phyloP scores from a whole-genome alignment of 768 basidiomycete genomes.

The Amanita fuliginea region DNA sequence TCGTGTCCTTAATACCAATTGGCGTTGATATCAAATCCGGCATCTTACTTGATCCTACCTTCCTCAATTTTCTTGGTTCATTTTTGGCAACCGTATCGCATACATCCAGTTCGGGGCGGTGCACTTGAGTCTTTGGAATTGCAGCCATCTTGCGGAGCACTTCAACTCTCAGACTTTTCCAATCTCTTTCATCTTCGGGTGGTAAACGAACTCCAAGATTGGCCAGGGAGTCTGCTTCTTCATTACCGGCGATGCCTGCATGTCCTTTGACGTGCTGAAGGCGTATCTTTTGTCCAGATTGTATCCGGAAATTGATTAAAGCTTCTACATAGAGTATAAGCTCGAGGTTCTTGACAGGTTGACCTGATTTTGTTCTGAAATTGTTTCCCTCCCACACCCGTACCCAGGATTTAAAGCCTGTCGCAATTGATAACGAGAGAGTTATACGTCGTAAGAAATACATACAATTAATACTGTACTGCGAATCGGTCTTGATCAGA shows the following conservation, averaged over 20 bases:
- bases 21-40: not conserved
- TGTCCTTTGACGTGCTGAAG: slow-evolving; percentile 77
- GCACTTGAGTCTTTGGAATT: not conserved
- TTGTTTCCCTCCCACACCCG: slow-evolving; percentile 49
- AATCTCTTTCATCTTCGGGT: slow-evolving; percentile 41
- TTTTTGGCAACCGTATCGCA: not conserved
- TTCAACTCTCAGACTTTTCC: slow-evolving; percentile 29
- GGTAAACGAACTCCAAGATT: slow-evolving; percentile 40
- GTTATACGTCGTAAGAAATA: not conserved
- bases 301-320: slow-evolving; percentile 43
- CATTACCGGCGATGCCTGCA: slow-evolving; percentile 70
- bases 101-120: not conserved
- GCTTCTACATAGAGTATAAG: slow-evolving; percentile 64
- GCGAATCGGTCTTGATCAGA: slow-evolving; percentile 77
- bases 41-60: not conserved
- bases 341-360: slow-evolving; percentile 59
- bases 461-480: slow-evolving; percentile 73
- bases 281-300: slow-evolving; percentile 40
- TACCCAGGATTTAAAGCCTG: slow-evolving; percentile 65
- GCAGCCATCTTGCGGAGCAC: slow-evolving; percentile 1
- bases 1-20: not conserved
- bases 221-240: slow-evolving; percentile 72
- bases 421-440: slow-evolving; percentile 1
- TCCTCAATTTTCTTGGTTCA: slow-evolving; percentile 1
- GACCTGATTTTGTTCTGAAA: slow-evolving; percentile 35